Conservation (phyloP, 2,329 filamentous ascomycete species). For the Neofusicoccum ribis region DNA sequence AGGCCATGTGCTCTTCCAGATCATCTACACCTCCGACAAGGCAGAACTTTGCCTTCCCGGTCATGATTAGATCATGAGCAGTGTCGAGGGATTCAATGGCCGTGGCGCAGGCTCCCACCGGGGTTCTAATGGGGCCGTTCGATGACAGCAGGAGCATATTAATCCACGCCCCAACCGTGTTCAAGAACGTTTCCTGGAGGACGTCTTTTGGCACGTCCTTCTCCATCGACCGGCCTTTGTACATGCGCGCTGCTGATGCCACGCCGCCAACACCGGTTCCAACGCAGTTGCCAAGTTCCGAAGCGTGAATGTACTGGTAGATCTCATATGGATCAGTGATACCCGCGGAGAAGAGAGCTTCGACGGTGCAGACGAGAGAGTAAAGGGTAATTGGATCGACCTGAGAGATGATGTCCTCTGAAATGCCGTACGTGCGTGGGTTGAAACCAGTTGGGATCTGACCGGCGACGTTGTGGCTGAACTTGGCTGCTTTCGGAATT, state of each 20-base stretch:
- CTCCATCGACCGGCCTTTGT: constrained; percentile 33
- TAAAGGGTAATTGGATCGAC: constrained; percentile 40
- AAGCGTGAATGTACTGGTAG: constrained; percentile 37
- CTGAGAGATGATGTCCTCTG: constrained; percentile 37
- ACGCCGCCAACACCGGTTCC: constrained; percentile 36
- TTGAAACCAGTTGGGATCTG: constrained; percentile 42
- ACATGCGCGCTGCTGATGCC: constrained; percentile 31
- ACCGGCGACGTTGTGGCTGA: constrained; percentile 33
- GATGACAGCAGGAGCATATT: constrained; percentile 43
- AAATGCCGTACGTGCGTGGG: constrained; percentile 37
- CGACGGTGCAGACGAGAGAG: constrained; percentile 32
- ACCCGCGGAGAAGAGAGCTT: constrained; percentile 38
- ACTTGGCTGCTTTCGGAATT: constrained; percentile 34
- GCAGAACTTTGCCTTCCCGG: constrained; percentile 27
- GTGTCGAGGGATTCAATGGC: constrained; percentile 39
- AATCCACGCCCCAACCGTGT: constrained; percentile 40
- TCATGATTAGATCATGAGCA: constrained; percentile 24
- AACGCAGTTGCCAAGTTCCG: constrained; percentile 38
- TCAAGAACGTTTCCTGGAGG: constrained; percentile 39
- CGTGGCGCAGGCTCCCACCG: constrained; percentile 42
- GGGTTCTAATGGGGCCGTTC: constrained; percentile 37
- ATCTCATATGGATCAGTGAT: constrained; percentile 36
- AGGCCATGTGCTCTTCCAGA: constrained; percentile 32
- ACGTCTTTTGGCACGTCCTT: constrained; percentile 35
- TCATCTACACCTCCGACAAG: constrained; percentile 41